Percentiles rank a stretch among this genome's conserved stretches.
phyloP scores from a whole-genome alignment of 2,329 filamentous ascomycete genomes.

The Periconia digitata region DNA sequence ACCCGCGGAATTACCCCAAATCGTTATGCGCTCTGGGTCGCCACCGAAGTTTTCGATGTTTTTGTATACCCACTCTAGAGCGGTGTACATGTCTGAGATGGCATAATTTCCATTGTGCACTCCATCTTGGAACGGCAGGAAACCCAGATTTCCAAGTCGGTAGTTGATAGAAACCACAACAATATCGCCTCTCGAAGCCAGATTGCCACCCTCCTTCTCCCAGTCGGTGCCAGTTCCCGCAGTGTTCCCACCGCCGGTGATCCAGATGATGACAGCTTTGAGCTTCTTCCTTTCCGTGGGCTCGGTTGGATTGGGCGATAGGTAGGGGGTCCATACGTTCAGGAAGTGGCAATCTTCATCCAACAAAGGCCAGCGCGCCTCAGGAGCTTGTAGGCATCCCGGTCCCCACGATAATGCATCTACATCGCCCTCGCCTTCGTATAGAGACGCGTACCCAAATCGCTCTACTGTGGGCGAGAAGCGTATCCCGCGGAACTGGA shows the following conservation, averaged over 20 bases:
- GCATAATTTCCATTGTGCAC: slow-evolving; percentile 50
- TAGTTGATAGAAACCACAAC: slow-evolving; percentile 13
- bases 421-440: slow-evolving; percentile 24
- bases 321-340: slow-evolving; percentile 34
- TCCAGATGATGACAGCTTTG: slow-evolving; percentile 14
- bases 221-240: slow-evolving; percentile 9
- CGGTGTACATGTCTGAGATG: slow-evolving; percentile 36
- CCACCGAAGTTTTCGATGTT: slow-evolving; percentile 43
- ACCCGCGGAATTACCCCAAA: slow-evolving; percentile 45
- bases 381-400: slow-evolving; percentile 40
- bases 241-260: slow-evolving; percentile 10
- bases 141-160: slow-evolving; percentile 7
- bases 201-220: slow-evolving; percentile 11
- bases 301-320: slow-evolving; percentile 44
- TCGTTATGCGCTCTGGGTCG: slow-evolving; percentile 42
- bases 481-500: slow-evolving; percentile 54
- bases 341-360: slow-evolving; percentile 51
- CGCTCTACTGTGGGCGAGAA: slow-evolving; percentile 48
- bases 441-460: slow-evolving; percentile 47
- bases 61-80: slow-evolving; percentile 40
- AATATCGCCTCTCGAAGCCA: slow-evolving; percentile 13
- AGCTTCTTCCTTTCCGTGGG: slow-evolving; percentile 26
- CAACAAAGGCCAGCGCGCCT: slow-evolving; percentile 8
- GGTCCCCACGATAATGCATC: slow-evolving; percentile 24
- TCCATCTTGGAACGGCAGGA: slow-evolving; percentile 16